A percentile compares a stretch with the other conserved stretches of the same genome.
Conservation (phyloP, 495 filamentous ascomycete genomes). For the Aspergillus funiculosus region DNA sequence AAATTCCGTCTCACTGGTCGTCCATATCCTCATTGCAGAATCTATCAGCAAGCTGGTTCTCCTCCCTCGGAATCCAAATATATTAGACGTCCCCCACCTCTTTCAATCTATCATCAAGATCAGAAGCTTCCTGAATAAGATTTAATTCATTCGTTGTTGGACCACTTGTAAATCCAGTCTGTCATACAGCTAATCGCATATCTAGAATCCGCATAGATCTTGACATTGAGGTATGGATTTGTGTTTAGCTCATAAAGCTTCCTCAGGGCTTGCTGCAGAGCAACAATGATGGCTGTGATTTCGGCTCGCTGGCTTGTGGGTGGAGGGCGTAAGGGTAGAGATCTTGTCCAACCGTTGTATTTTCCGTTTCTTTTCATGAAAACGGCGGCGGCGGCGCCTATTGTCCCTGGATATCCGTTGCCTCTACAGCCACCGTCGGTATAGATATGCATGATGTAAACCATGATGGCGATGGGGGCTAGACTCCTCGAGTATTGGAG, state of each 20-base stretch:
- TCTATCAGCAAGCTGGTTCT: constrained; percentile 5
- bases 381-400: constrained; percentile 34
- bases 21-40: constrained; percentile 10
- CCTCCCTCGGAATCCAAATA: constrained; percentile 8
- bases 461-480: constrained; percentile 20
- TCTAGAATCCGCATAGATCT: constrained; percentile 10
- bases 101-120: constrained; percentile 23
- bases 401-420: constrained; percentile 23
- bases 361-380: constrained; percentile 7
- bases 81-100: constrained; percentile 26
- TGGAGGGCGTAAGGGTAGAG: constrained; percentile 8
- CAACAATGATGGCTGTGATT: constrained; percentile 34
- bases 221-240: neutral
- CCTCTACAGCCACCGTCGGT: constrained; percentile 36
- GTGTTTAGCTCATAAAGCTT: constrained; percentile 18
- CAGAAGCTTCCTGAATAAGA: constrained; percentile 27
- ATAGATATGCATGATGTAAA: constrained; percentile 37
- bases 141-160: constrained; percentile 12
- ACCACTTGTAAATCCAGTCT: constrained; percentile 9
- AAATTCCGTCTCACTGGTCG: neutral
- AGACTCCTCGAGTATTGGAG: neutral
- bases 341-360: neutral
- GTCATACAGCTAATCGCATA: constrained; percentile 11
- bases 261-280: constrained; percentile 29
- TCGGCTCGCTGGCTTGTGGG: constrained; percentile 41